phyloP scores from a whole-genome alignment of 1,139 yeast genomes.

The Hansenula sp. region DNA sequence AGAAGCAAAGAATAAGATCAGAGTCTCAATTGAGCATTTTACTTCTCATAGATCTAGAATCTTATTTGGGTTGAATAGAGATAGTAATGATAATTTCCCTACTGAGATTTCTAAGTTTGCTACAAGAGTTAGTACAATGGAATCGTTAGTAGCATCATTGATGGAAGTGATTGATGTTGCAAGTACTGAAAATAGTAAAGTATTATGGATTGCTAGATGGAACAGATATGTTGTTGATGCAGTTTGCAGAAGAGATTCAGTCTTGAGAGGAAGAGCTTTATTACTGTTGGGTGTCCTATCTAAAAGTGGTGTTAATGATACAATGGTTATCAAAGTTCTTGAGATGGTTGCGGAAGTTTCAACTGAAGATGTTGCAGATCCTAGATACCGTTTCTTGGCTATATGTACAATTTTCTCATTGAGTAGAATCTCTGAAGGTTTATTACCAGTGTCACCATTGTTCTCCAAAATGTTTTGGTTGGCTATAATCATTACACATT shows the following conservation, averaged over 20 bases:
- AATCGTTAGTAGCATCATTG: constrained; percentile 59
- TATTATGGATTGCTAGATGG: constrained; percentile 69
- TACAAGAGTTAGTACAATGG: constrained; percentile 53
- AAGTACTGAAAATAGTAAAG: constrained; percentile 40
- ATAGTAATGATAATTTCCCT: constrained; percentile 35
- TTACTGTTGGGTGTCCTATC: constrained; percentile 70
- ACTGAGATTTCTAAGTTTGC: constrained; percentile 41
- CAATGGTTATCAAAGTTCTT: constrained; percentile 45
- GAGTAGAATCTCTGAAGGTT: constrained; percentile 60
- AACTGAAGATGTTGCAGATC: constrained; percentile 23
- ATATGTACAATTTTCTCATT: constrained; percentile 39
- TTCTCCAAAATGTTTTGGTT: constrained; percentile 68
- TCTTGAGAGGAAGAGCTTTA: constrained; percentile 69
- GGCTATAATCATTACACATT: constrained; percentile 35
- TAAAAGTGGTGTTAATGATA: constrained; percentile 58
- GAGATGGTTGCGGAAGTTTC: constrained; percentile 26
- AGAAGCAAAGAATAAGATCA: constrained; percentile 40
- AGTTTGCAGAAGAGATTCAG: constrained; percentile 55
- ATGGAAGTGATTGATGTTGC: constrained; percentile 53
- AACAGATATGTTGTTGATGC: constrained; percentile 60
- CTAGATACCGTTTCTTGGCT: constrained; percentile 25
- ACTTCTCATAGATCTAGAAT: constrained; percentile 71
- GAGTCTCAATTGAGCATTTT: constrained; percentile 51
- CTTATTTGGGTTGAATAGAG: constrained; percentile 77
- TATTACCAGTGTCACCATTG: constrained; percentile 49